Base-by-base conservation (phyloP, 306 rosid species). In the Gillenia trifoliata region DNA sequence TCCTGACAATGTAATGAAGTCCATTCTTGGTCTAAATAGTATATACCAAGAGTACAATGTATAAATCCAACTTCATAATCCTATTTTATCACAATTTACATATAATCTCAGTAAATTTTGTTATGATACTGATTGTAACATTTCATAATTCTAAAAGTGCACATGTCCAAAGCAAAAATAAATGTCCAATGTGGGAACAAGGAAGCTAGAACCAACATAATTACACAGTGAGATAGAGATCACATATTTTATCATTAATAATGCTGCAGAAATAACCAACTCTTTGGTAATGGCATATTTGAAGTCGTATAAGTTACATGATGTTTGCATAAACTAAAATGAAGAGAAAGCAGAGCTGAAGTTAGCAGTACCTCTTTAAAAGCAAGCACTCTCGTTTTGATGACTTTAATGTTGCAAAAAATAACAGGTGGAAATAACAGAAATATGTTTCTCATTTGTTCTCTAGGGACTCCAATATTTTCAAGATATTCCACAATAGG, bases 391-490 rank as follows among this genome's bases (percentile, higher is more conserved):
- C 94, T 87, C 43, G 80, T 73, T 76, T 82, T 78, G 55, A 93
- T 84, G 75, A 84, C 74, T 64, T 80, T 86, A 67, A 78, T 22
- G 50, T 77, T 77, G 79, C 82, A 84, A 28, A 93, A 83, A 38
- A 87, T 78, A 80, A 87, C 68, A 36, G 97, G 92, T 69, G 98
- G 96, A 81, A 87, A 93, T 77, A 75, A 78, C 62, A 89, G 67
- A 68, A 89, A 78, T 52, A 91, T 72, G 76, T 71, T 72, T 41
- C 85, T 78, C 82, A 85, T n/a, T 64, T 30, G 56, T 75, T 29
- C 77, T 30, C 80, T 62, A 17, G 83, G 89, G 57, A 93, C 75
- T 73, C 92, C 96, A 52, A 89, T 61, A 73, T 72, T 65, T 74
- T 80, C 86, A 38, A 93, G 87, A 84, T 84, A 89, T 76, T 86